phyloP scores from a whole-genome alignment of 768 basidiomycete genomes.

The Hebeloma cylindrosporum region DNA sequence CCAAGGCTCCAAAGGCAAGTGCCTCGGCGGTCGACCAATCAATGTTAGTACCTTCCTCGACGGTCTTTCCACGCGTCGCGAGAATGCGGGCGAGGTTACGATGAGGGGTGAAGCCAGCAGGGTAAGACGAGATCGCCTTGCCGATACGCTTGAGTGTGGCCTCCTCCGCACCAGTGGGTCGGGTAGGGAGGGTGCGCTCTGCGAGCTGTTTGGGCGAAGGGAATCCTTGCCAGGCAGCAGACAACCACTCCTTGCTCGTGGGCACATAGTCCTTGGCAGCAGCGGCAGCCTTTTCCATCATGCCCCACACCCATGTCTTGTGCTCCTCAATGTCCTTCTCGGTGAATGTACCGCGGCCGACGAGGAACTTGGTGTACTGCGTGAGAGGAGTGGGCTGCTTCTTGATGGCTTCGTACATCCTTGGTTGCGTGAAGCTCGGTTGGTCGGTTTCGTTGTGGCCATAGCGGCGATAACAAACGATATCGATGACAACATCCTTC shows the following conservation, averaged over 20 bases:
- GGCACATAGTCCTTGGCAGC: constrained; percentile 95
- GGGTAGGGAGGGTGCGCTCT: constrained; percentile 88
- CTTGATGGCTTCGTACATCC: constrained; percentile 97
- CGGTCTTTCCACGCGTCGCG: constrained; percentile 79
- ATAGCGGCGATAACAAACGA: constrained; percentile 97
- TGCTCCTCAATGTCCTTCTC: constrained; percentile 97
- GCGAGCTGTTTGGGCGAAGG: constrained; percentile 95
- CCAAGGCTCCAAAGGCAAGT: constrained; percentile 91
- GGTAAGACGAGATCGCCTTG: constrained; percentile 82
- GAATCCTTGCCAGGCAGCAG: constrained; percentile 97
- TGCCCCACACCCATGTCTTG: constrained; percentile 99
- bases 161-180: constrained; percentile 77
- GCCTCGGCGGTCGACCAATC: constrained; percentile 99
- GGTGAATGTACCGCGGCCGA: constrained; percentile 90
- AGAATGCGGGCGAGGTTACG: constrained; percentile 95
- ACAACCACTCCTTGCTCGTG: constrained; percentile 95
- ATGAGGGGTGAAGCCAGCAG: constrained; percentile 83
- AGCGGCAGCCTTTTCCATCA: constrained; percentile 95
- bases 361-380: constrained; percentile 88
- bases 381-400: constrained; percentile 91
- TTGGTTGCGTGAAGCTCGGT: constrained; percentile 96
- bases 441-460: constrained; percentile 99
- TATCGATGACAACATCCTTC: constrained; percentile 97
- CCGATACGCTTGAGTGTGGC: constrained; percentile 82
- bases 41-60: constrained; percentile 88